These are phyloP conservation scores for Ustilaginoidea virens DNA, from an alignment of 2,329 filamentous ascomycete genomes.

Conservation along the genomic window DNA sequence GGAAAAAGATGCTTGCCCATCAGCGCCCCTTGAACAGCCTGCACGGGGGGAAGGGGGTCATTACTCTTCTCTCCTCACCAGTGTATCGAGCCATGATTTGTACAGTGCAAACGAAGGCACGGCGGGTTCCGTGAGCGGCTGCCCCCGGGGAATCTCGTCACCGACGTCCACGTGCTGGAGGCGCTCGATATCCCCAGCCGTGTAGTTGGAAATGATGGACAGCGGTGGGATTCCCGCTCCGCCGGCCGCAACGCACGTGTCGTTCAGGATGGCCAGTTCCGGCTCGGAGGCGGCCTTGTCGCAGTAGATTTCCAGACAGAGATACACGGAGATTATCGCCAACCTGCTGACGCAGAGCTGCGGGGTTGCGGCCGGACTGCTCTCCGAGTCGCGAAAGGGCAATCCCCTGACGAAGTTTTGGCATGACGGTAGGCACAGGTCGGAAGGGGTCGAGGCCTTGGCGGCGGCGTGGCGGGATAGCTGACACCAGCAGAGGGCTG, in stretches of 20 bases:
- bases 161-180: conserved; percentile 15
- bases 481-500: conserved; percentile 3
- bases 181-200: conserved; percentile 14
- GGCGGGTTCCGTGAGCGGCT: conserved; percentile 14
- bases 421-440: conserved; percentile 18
- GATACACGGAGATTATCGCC: conserved; percentile 17
- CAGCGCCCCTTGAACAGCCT: too few species aligned
- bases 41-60: too few species aligned
- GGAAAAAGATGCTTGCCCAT: too few species aligned
- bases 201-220: conserved; percentile 19
- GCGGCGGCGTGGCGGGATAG: conserved; percentile 1
- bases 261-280: conserved; percentile 15
- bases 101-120: conserved; percentile 20
- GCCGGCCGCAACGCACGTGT: conserved; percentile 16
- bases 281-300: conserved; percentile 9
- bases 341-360: conserved; percentile 15
- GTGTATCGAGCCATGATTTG: conserved; percentile 20
- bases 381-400: conserved; percentile 16
- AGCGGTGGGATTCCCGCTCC: conserved; percentile 17
- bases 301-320: conserved; percentile 23
- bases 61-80: too few species aligned
- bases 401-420: conserved; percentile 12
- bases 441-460: neutral
- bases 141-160: conserved; percentile 8
- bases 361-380: conserved; percentile 5